These are phyloP conservation scores for Sordariomycetes sp. DNA, from an alignment of 2,329 filamentous ascomycete species.

Conservation along the genomic window DNA sequence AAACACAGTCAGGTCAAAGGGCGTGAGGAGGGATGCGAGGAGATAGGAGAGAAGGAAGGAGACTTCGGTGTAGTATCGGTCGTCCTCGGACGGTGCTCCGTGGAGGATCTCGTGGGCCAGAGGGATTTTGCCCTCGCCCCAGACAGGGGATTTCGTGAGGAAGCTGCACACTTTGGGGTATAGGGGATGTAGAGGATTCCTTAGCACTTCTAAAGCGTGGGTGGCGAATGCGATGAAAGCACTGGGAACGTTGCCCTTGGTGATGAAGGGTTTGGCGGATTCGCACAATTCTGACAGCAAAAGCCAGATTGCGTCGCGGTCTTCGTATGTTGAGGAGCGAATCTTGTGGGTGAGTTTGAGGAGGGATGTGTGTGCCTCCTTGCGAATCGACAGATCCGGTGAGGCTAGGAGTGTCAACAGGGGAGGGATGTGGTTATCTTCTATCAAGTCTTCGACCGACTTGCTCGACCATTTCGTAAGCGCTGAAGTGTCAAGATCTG, in stretches of 20 bases:
- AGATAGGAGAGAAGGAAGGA: slow-evolving; percentile 68
- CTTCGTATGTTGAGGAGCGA: slow-evolving; percentile 61
- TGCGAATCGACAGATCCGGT: slow-evolving; percentile 63
- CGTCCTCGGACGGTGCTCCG: slow-evolving; percentile 61
- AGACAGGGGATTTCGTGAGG: slow-evolving; percentile 67
- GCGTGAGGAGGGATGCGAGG: slow-evolving; percentile 54
- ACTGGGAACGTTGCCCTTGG: slow-evolving; percentile 55
- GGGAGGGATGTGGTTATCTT: slow-evolving; percentile 63
- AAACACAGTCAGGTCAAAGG: slow-evolving; percentile 51
- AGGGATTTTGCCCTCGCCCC: slow-evolving; percentile 66
- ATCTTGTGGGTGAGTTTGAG: slow-evolving; percentile 55
- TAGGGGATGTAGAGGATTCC: slow-evolving; percentile 69
- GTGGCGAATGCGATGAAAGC: slow-evolving; percentile 68
- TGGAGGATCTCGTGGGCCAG: slow-evolving; percentile 55
- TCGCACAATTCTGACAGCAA: slow-evolving; percentile 74
- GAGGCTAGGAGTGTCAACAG: slow-evolving; percentile 72
- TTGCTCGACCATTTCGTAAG: slow-evolving; percentile 64
- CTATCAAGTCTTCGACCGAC: slow-evolving; percentile 67
- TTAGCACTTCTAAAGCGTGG: slow-evolving; percentile 59
- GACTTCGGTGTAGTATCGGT: slow-evolving; percentile 62
- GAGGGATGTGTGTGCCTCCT: slow-evolving; percentile 65
- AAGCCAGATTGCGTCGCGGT: slow-evolving; percentile 70
- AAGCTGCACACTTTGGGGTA: slow-evolving; percentile 84
- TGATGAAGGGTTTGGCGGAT: slow-evolving; percentile 50
- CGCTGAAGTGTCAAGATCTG: slow-evolving; percentile 39